These are phyloP conservation scores for Tricholoma terreum DNA, from an alignment of 768 basidiomycete genomes.

Conservation along the genomic window DNA sequence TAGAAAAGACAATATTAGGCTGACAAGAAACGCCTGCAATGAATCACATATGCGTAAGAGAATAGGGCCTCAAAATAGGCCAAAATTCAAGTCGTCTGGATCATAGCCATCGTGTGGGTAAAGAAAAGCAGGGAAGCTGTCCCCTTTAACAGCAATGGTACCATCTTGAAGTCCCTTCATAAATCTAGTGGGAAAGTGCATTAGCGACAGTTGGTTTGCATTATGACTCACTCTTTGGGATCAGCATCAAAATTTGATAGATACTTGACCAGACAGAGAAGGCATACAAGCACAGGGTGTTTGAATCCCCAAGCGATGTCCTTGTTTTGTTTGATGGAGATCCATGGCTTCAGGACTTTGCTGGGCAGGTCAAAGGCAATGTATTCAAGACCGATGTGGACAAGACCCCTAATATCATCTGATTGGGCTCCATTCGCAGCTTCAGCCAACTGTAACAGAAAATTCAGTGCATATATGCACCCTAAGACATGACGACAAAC, in stretches of 20 bases:
- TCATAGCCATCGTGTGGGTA: slow-evolving; percentile 1
- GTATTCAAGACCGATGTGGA: slow-evolving; percentile 1
- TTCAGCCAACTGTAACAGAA: neutral
- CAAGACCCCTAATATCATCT: slow-evolving; percentile 4
- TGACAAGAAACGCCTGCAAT: neutral
- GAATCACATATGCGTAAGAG: slow-evolving; percentile 7
- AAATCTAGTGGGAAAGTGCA: neutral
- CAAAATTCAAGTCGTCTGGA: slow-evolving; percentile 2
- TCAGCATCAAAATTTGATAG: slow-evolving; percentile 4
- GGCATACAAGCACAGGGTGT: slow-evolving; percentile 4
- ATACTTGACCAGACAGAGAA: slow-evolving; percentile 4
- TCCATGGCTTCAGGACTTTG: slow-evolving; percentile 1
- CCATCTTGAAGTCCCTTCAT: slow-evolving; percentile 2
- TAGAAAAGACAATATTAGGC: neutral
- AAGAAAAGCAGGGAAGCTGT: neutral
- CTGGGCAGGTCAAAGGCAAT: slow-evolving; percentile 1
- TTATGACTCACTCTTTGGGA: neutral
- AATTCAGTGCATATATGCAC: neutral
- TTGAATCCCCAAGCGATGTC: slow-evolving; percentile 2
- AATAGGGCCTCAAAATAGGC: slow-evolving; percentile 3
- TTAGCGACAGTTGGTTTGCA: neutral
- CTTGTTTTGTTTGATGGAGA: slow-evolving; percentile 7
- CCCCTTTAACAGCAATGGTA: neutral
- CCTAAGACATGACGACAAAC: neutral
- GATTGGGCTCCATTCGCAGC: neutral